Evolutionary conservation across 495 filamentous ascomycete species (phyloP).

Genomic region (Xylaria telfairii): DNA sequence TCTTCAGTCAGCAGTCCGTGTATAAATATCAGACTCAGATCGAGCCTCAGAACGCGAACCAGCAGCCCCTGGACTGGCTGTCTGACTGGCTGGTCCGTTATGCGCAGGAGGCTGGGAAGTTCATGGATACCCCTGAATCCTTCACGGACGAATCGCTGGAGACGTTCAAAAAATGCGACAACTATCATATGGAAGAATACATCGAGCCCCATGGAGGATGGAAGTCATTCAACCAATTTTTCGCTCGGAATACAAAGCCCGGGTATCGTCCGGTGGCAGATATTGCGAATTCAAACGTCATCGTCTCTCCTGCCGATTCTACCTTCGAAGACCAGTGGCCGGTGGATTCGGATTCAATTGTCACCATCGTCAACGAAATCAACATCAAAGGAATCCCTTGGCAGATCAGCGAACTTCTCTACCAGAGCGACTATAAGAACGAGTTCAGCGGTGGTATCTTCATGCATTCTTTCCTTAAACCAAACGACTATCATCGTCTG

Average conservation of each 20-base stretch:
- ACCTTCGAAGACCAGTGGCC: conserved; percentile 20
- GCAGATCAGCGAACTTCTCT: conserved; percentile 46
- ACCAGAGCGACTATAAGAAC: conserved; percentile 37
- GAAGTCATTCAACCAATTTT: conserved; percentile 53
- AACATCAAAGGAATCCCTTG: conserved; percentile 52
- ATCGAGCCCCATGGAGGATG: conserved; percentile 35
- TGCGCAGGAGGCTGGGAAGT: conserved; percentile 37
- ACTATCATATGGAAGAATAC: conserved; percentile 34
- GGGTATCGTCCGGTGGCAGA: conserved; percentile 46
- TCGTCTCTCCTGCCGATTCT: conserved; percentile 52
- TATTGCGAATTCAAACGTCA: conserved; percentile 40
- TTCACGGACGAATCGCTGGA: conserved; percentile 32
- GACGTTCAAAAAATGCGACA: conserved; percentile 32
- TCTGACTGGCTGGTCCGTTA: conserved; percentile 45
- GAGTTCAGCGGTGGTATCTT: conserved; percentile 48
- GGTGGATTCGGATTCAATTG: conserved; percentile 42
- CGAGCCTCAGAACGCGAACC: conserved; percentile 25
- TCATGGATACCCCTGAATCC: conserved; percentile 38
- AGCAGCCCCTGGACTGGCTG: conserved; percentile 32
- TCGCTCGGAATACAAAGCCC: conserved; percentile 48
- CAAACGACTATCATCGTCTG: conserved; percentile 58
- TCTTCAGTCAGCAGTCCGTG: conserved; percentile 37
- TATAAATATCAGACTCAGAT: conserved; percentile 30
- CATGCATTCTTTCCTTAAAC: conserved; percentile 49
- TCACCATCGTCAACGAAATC: too few species aligned